Conservation (phyloP, 2,329 filamentous ascomycete genomes). For the Exophiala alcalophila region DNA sequence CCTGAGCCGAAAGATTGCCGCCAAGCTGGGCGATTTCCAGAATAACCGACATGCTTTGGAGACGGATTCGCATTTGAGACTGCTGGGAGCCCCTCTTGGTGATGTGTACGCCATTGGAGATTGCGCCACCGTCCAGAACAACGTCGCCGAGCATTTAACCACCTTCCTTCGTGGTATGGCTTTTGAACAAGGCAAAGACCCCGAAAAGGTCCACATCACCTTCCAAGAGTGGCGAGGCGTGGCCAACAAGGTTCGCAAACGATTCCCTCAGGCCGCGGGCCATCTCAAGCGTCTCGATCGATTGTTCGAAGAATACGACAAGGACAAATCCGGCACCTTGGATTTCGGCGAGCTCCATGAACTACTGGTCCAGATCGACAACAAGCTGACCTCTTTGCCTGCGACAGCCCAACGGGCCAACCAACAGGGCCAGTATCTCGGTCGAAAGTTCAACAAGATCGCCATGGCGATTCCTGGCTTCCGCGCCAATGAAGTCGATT, state of each 20-base stretch:
- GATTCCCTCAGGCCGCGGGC: conserved; percentile 84
- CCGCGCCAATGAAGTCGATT: conserved; percentile 72
- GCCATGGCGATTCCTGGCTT: conserved; percentile 74
- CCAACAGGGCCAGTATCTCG: conserved; percentile 91
- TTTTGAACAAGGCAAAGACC: conserved; percentile 88
- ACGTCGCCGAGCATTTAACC: conserved; percentile 85
- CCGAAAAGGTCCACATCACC: conserved; percentile 78
- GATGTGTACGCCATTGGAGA: conserved; percentile 97
- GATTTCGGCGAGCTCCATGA: conserved; percentile 90
- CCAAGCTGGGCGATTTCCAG: conserved; percentile 72
- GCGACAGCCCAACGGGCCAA: conserved; percentile 95
- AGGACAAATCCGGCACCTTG: conserved; percentile 85
- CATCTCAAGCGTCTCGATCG: conserved; percentile 87
- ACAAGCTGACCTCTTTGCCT: conserved; percentile 87
- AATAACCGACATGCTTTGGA: conserved; percentile 89
- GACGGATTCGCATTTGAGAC: conserved; percentile 86
- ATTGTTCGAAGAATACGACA: conserved; percentile 89
- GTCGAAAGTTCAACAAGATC: conserved; percentile 89
- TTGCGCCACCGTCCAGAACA: conserved; percentile 96
- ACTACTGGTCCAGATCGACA: conserved; percentile 87
- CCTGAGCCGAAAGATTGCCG: conserved; percentile 71
- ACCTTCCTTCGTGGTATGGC: conserved; percentile 84
- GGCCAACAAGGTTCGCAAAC: conserved; percentile 76
- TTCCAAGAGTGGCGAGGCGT: conserved; percentile 87
- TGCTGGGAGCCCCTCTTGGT: conserved; percentile 83